These are phyloP conservation scores for Geotrichum fermentans DNA, from an alignment of 1,139 yeast species.

Conservation along the genomic window DNA sequence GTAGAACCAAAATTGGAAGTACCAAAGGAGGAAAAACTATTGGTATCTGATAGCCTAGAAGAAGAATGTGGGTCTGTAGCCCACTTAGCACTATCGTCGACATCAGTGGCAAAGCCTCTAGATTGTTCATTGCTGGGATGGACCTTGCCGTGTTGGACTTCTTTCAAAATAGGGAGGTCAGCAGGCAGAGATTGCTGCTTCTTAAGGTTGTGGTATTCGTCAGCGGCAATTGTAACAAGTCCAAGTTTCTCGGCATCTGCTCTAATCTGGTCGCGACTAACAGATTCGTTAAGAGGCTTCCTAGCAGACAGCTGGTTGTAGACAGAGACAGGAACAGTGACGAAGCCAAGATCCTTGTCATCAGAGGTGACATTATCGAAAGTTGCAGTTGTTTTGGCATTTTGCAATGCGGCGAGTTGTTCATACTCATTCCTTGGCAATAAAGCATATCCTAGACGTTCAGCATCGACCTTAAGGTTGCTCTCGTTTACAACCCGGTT, in stretches of 20 bases:
- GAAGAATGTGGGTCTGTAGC: slow-evolving; percentile 9
- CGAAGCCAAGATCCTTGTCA: slow-evolving; percentile 23
- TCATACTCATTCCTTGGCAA: slow-evolving; percentile 31
- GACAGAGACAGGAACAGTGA: slow-evolving; percentile 26
- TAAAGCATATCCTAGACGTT: slow-evolving; percentile 27
- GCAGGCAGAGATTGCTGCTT: slow-evolving; percentile 17
- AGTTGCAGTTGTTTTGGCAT: not conserved
- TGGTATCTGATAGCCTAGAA: slow-evolving; percentile 11
- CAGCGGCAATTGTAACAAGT: slow-evolving; percentile 37
- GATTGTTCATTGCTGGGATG: not conserved
- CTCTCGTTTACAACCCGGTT: slow-evolving; percentile 9
- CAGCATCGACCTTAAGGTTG: slow-evolving; percentile 15
- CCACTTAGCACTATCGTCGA: slow-evolving; percentile 6
- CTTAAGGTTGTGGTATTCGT: slow-evolving; percentile 31
- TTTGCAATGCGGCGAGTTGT: slow-evolving; percentile 8
- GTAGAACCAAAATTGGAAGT: slow-evolving; percentile 1
- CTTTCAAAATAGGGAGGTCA: slow-evolving; percentile 16
- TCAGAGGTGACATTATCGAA: not conserved
- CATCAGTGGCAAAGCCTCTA: not conserved
- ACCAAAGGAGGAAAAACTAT: slow-evolving; percentile 7
- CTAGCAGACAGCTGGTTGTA: slow-evolving; percentile 24
- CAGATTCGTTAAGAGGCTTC: slow-evolving; percentile 22
- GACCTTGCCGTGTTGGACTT: slow-evolving; percentile 23
- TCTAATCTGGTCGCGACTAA: slow-evolving; percentile 23
- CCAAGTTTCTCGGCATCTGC: slow-evolving; percentile 35